phyloP scores from a whole-genome alignment of 2,329 filamentous ascomycete genomes.

The Claviceps fusiformis region DNA sequence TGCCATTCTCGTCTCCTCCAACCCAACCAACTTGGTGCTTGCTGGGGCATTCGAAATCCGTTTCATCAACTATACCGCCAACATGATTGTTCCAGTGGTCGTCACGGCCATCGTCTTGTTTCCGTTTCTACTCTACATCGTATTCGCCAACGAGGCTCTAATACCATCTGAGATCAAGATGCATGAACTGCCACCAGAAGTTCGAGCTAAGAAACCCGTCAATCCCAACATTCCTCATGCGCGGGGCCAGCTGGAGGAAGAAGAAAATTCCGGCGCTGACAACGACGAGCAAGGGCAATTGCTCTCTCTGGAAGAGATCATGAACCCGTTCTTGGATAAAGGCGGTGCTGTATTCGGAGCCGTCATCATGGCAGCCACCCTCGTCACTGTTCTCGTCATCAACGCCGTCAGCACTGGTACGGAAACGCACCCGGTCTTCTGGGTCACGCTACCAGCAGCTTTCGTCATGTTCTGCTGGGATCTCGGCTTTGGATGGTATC shows the following conservation, averaged over 20 bases:
- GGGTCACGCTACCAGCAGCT: conserved; percentile 55
- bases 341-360: conserved; percentile 50
- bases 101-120: conserved; percentile 55
- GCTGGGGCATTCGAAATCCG: conserved; percentile 59
- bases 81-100: conserved; percentile 61
- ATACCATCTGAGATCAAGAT: conserved; percentile 55
- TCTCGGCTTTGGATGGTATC: conserved; percentile 46
- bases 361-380: conserved; percentile 50
- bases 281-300: conserved; percentile 38
- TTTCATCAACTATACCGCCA: conserved; percentile 62
- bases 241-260: conserved; percentile 38
- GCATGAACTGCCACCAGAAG: conserved; percentile 50
- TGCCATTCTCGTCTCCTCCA: conserved; percentile 63
- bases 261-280: conserved; percentile 27
- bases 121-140: conserved; percentile 54
- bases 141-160: conserved; percentile 50
- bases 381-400: conserved; percentile 50
- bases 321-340: conserved; percentile 62
- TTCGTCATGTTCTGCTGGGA: conserved; percentile 58
- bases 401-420: conserved; percentile 44
- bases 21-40: conserved; percentile 63
- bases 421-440: conserved; percentile 47
- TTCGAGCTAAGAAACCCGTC: conserved; percentile 40
- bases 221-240: conserved; percentile 62
- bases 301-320: conserved; percentile 55